A percentile compares a stretch with the other conserved stretches of the same genome.
Conservation (phyloP, 2,329 filamentous ascomycete genomes). For the Fusarium lateritium region DNA sequence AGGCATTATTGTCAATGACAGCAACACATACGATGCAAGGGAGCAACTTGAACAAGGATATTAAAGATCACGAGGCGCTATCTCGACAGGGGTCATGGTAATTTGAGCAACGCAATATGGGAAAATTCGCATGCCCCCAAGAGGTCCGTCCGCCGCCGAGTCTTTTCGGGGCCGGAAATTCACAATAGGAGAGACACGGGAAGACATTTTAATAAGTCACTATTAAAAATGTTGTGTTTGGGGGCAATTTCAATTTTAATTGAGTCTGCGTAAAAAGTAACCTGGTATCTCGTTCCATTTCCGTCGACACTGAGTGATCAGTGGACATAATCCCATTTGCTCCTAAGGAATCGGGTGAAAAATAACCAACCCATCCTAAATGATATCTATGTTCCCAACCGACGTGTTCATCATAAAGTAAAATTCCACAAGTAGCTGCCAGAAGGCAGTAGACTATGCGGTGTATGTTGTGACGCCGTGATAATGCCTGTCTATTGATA, state of each 20-base stretch:
- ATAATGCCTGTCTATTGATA: conserved; percentile 51
- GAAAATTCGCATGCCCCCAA: conserved; percentile 22
- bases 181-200: conserved; percentile 24
- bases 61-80: conserved; percentile 48
- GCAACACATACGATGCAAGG: conserved; percentile 36
- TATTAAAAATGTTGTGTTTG: conserved; percentile 13
- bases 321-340: conserved; percentile 48
- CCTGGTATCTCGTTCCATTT: conserved; percentile 49
- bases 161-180: conserved; percentile 10
- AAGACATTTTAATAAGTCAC: conserved; percentile 5
- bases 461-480: conserved; percentile 48
- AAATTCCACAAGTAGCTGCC: conserved; percentile 22
- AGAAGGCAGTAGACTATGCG: conserved; percentile 33
- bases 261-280: conserved; percentile 40
- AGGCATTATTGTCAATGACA: conserved; percentile 24
- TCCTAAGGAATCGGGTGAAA: conserved; percentile 33
- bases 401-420: conserved; percentile 49
- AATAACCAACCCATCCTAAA: conserved; percentile 41
- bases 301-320: conserved; percentile 50
- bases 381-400: conserved; percentile 51
- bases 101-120: conserved; percentile 38
- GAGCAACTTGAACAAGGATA: conserved; percentile 42
- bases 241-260: conserved; percentile 38
- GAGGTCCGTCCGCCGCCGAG: conserved; percentile 23
- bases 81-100: conserved; percentile 43